Base-by-base conservation (phyloP, 108 stramenopile species). In the Cyclostephanos invisitatus region DNA sequence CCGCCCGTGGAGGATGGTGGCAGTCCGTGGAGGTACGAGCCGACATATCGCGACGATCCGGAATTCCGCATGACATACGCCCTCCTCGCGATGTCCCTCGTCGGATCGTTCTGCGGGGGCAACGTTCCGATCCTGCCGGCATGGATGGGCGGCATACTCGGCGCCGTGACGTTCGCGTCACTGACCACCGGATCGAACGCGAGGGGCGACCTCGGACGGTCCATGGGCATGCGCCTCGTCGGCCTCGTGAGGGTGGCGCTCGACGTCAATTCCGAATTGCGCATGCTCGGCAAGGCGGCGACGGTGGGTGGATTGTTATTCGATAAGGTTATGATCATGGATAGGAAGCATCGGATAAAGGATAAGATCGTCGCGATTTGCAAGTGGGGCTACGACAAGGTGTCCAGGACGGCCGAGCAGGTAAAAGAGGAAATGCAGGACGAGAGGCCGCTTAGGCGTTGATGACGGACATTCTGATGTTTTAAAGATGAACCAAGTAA, bases 171-270 rank as follows among this genome's bases (percentile, higher is more conserved):
- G 35, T 89, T 90, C 70, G 93, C 82, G n/a, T 71, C 85, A 15
- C 71, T 70, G 22, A 85, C 86, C 28, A 81, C 82, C 64, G 68
- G 71, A 12, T 58, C 68, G 6, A 85, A 75, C 80, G 78, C 88
- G 5, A 66, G 80, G 29, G 90, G 93, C n/a, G 93, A 94, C 64
- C 66, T 94, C 46, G 77, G 75, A 22, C 88, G 93, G 28, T 64
- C 86, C 70, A 86, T 87, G 84, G 93, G 91, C 25, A 91, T 91
- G 91, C 87, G 91, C 0, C 71, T 94, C 32, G 90, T 93, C 6
- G 78, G 84, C 7, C 59, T 88, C 42, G 35, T 80, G 14, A 64
- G 84, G 53, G 84, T 88, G 42, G 61, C 88, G n/a, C 64, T 82
- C 70, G 56, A 77, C 15, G 87, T 93, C 46, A 87, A 88, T 67